Conservation (phyloP, 495 filamentous ascomycete genomes). For the Melanomma pulvis-pyrius region DNA sequence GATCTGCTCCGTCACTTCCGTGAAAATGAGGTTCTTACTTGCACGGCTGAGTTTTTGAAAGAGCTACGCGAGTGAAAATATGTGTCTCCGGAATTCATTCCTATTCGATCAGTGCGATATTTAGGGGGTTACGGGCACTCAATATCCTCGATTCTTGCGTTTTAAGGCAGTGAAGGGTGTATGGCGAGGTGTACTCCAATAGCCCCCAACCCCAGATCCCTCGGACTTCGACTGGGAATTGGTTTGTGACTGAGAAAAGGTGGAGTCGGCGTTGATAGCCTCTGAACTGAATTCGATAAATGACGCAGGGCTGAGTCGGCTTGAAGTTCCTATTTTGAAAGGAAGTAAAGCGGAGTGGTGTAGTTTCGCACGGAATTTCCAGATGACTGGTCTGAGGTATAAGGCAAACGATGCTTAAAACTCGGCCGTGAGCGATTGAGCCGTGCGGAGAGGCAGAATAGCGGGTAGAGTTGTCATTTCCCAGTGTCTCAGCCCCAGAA, state of each 20-base stretch:
- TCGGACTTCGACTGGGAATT: not conserved
- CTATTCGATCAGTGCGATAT: too few species aligned
- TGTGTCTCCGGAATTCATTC: too few species aligned
- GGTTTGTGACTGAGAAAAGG: not conserved
- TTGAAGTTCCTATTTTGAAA: not conserved
- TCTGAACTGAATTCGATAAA: not conserved
- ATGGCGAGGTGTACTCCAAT: not conserved
- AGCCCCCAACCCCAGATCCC: not conserved
- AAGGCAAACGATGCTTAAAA: not conserved
- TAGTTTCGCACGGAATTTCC: not conserved
- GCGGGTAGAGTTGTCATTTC: not conserved
- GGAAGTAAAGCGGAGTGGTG: not conserved
- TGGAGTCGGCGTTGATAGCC: not conserved
- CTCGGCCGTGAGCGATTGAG: not conserved
- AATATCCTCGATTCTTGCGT: not conserved
- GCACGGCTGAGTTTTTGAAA: too few species aligned
- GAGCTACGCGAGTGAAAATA: not conserved
- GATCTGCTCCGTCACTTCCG: too few species aligned
- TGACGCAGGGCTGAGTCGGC: not conserved
- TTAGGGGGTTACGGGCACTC: too few species aligned
- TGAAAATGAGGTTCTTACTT: too few species aligned
- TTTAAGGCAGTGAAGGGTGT: not conserved
- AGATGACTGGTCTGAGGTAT: not conserved
- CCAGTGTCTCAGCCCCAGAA: conserved; percentile 4
- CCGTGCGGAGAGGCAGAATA: not conserved